A percentile compares a stretch with the other conserved stretches of the same genome.
Conservation (phyloP, 257 asterid genomes). For the Plectranthus barbatus region DNA sequence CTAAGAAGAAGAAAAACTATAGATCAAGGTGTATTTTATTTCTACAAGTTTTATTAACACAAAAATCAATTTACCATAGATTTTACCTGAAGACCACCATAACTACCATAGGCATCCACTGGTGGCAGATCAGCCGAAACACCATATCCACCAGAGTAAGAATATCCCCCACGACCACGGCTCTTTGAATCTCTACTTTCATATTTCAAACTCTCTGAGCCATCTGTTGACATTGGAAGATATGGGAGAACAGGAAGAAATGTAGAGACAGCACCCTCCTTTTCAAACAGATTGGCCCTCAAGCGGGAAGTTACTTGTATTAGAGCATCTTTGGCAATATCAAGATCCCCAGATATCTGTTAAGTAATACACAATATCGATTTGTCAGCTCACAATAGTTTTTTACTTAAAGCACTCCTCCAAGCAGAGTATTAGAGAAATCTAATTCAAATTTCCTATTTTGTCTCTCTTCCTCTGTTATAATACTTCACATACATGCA, state of each 20-base stretch:
- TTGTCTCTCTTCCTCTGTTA: not conserved
- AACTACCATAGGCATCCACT: slow-evolving; percentile 56
- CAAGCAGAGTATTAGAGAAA: not conserved
- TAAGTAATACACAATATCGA: not conserved
- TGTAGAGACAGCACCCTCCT: slow-evolving; percentile 72
- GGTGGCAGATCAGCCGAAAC: slow-evolving; percentile 49
- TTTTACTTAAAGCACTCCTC: not conserved
- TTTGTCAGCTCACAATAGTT: not conserved
- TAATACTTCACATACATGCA: not conserved
- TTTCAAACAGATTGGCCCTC: slow-evolving; percentile 86
- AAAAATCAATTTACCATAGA: not conserved
- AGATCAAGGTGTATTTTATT: slow-evolving; percentile 7
- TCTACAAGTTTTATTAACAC: not conserved
- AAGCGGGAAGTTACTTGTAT: slow-evolving; percentile 81
- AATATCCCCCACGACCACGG: slow-evolving; percentile 62
- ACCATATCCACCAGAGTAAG: slow-evolving; percentile 68
- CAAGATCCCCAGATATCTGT: slow-evolving; percentile 90
- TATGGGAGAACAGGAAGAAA: slow-evolving; percentile 76
- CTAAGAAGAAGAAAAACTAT: not conserved
- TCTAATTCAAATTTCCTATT: not conserved
- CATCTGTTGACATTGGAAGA: slow-evolving; percentile 65
- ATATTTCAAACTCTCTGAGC: slow-evolving; percentile 50
- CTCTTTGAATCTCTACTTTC: slow-evolving; percentile 62
- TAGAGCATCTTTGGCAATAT: slow-evolving; percentile 78
- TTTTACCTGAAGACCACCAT: slow-evolving; percentile 57